Evolutionary conservation across 805 yeast species (phyloP), one percentile per base, ranked within the genome.

Genomic region (Monosporozyma servazzii): DNA sequence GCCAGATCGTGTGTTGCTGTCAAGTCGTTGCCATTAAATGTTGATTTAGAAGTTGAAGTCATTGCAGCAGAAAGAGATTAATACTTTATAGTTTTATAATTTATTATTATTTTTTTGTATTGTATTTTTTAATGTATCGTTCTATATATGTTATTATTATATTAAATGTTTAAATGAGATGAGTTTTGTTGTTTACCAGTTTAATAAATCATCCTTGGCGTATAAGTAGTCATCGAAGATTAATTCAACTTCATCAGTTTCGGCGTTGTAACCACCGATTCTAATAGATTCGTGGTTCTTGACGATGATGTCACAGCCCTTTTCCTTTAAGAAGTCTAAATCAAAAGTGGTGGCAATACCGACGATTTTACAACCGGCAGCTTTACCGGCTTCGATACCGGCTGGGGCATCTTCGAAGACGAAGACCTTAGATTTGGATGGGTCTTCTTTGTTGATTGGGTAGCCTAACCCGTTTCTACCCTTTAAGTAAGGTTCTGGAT

Each of bases 1-100:
- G 97, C 98, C 37, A 86, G 98, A 79, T 86, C 96, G 2, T 91
- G 96, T 76, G 95, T 91, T 61, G 96, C 96, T 46, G 97, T 89
- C 57, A 83, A 82, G 70, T 80, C 79, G 58, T 81, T 91, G 61
- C 99, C 99, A 53, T 79, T 91, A 67, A 88, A 88, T 55, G 88
- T 82, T 55, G 85, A 79, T 54, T 76, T 73, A 57, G 98, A 91
- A 75, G 80, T 91, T 72, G 98, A 90, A 75, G 88, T 84, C 53
- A 73, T 91, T 72, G 98, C 97, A 54, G 74, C 86, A 54, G 95
- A 84, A 70, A 74, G 75, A 49, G 49, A 54, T 37, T 51, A 45
- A 41, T 21, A 15, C 6, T n/a, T 21, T 15, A 41, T 41, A 3
- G 15, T 41, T 15, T n/a, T 18, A 15, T 21, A 41, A 15, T 41